Evolutionary conservation across 257 asterid genomes (phyloP), one percentile per base, ranked within the genome.

Genomic region (Solanum ossicruentum): DNA sequence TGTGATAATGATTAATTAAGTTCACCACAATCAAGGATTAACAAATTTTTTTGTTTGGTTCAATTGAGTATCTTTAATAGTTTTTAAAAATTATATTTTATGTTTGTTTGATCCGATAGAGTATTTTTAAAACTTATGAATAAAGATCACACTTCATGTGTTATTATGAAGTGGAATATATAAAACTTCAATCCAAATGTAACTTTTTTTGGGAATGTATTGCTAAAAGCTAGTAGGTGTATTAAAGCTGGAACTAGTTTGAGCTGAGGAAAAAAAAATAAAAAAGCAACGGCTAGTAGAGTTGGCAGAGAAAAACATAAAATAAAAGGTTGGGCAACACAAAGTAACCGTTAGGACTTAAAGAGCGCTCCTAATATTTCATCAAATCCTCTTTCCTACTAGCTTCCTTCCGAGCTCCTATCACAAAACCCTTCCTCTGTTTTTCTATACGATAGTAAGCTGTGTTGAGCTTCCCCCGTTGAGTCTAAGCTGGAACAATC

Each of bases 311-410:
- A 71, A 3, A 75, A 75, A 49, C 41, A 75, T 75, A 47, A 49
- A 75, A 75, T 47, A 49, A 81, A 13, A 84, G 87, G 89, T 88
- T 86, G 85, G 47, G 84, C 52, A 43, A 15, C 86, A 89, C 85
- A 90, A 69, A 81, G 16, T 87, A 92, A 89, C 96, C 96, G 96
- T 92, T 92, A 51, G 56, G 45, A 67, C 75, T 67, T 67, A 17
- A 66, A 67, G 47, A 85, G 47, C 8, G 60, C 55, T 66, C 13
- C 61, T 39, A 60, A 49, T 63, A 79, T 28, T 84, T 86, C 78
- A 86, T 63, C 85, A 51, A 51, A 56, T 57, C 28, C 57, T 75
- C 81, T 52, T 49, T 47, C 60, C 81, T 73, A 16, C 83, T 16
- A 79, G 78, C 89, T 56, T 82, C 85, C 71, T 85, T 72, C 81